These are phyloP conservation scores for Diutina mesorugosa DNA, from an alignment of 1,139 yeast genomes.

Conservation along the genomic window DNA sequence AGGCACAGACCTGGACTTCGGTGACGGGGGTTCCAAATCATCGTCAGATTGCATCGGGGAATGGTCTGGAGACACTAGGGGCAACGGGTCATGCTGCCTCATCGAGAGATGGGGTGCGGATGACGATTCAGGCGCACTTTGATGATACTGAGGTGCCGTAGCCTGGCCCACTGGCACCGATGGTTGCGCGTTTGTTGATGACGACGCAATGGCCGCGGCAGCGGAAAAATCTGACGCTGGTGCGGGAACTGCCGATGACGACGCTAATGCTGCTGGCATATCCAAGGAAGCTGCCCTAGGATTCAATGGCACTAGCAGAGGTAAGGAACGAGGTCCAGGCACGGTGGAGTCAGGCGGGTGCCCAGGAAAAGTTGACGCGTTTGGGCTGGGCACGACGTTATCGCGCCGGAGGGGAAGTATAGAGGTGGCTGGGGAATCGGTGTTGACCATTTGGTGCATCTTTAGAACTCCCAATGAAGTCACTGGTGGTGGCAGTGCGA, in stretches of 20 bases:
- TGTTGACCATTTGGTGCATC: conserved; percentile 2
- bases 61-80: not conserved
- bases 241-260: not conserved
- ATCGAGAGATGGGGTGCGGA: not conserved
- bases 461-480: not conserved
- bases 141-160: not conserved
- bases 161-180: not conserved
- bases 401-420: not conserved
- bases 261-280: not conserved
- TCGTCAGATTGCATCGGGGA: not conserved
- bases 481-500: not conserved
- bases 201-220: not conserved
- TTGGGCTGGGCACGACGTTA: not conserved
- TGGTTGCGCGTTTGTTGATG: not conserved
- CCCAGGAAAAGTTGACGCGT: not conserved
- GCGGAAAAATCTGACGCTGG: not conserved
- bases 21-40: not conserved
- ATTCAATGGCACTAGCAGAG: not conserved
- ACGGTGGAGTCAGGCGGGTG: not conserved
- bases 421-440: not conserved
- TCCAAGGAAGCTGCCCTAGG: not conserved
- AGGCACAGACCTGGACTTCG: not conserved
- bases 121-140: not conserved
- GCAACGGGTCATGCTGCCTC: not conserved
- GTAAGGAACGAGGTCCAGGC: not conserved